Conservation (phyloP, 805 yeast genomes). For the Lachancea thermotolerans region DNA sequence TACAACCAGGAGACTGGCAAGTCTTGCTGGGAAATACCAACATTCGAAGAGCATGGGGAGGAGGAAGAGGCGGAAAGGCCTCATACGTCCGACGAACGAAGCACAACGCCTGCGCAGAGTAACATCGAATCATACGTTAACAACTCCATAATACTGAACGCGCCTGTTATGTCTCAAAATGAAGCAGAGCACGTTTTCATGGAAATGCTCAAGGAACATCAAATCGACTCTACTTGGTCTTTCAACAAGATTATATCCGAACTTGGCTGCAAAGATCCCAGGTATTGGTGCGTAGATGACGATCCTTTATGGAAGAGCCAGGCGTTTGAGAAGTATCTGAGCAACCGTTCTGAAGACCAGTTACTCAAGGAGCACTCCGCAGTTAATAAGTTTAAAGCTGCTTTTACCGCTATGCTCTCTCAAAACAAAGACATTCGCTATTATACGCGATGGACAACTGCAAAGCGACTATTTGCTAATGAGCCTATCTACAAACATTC, state of each 20-base stretch:
- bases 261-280: constrained; percentile 47
- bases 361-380: constrained; percentile 46
- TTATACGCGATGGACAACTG: constrained; percentile 59
- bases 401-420: constrained; percentile 44
- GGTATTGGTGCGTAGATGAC: constrained; percentile 56
- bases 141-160: constrained; percentile 26
- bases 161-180: constrained; percentile 20
- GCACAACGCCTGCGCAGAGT: background rate
- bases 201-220: constrained; percentile 44
- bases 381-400: constrained; percentile 47
- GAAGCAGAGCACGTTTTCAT: constrained; percentile 43
- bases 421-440: constrained; percentile 40
- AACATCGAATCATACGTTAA: constrained; percentile 14
- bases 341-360: constrained; percentile 44
- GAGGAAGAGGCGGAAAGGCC: constrained; percentile 7
- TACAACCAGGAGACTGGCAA: constrained; percentile 56
- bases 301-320: constrained; percentile 56
- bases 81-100: background rate
- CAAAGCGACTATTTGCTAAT: constrained; percentile 45
- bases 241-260: constrained; percentile 56
- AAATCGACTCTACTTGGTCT: constrained; percentile 71
- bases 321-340: constrained; percentile 59
- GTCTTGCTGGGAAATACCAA: constrained; percentile 80
- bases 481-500: constrained; percentile 64
- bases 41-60: constrained; percentile 7